Evolutionary conservation across 2,329 filamentous ascomycete species (phyloP), one percentile per base, ranked within the genome.

Genomic region (Trichoderma semiorbis): DNA sequence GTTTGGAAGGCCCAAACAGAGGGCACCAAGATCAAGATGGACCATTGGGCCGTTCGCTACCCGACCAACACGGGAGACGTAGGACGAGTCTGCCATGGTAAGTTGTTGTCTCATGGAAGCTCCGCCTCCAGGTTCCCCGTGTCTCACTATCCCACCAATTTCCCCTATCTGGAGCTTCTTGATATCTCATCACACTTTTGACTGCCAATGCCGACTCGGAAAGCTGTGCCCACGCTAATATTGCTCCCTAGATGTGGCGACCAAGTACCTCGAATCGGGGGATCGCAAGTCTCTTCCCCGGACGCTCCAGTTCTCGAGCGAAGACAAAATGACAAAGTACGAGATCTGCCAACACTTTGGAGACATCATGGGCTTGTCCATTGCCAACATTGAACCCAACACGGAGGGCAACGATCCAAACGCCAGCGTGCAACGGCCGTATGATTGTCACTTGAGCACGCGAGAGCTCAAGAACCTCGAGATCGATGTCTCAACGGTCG

Each of bases 1-100:
- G 86, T 97, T 7, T 91, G 89, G 88, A 93, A 92, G 79, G 87
- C 90, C 0, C 92, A 95, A 79, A 87, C 90, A 64, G 83, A 85
- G 47, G 87, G 85, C 6, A 85, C 85, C 2, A 86, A 86, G 71
- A 85, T 94, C 53, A 90, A 89, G 78, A 95, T 97, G 90, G 94
- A 97, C 78, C 91, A 97, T 80, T 97, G 93, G 90, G 91, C 93
- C 1, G 83, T 92, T 65, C 88, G 94, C 32, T 97, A 93, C 82
- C 94, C 94, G 10, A 97, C 94, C 8, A 96, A 96, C 79, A 97
- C 94, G 0, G 91, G 94, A 78, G 95, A 97, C 78, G 91, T 97
- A 21, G 94, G 87, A 21, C 87, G 95, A 50, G 92, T 97, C 60
- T 92, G 90, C 76, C 86, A 90, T 73, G 89, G 89, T 90, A 83